Evolutionary conservation across 495 filamentous ascomycete species (phyloP), one percentile per base, ranked within the genome.

Genomic region (Penicillium lividum): DNA sequence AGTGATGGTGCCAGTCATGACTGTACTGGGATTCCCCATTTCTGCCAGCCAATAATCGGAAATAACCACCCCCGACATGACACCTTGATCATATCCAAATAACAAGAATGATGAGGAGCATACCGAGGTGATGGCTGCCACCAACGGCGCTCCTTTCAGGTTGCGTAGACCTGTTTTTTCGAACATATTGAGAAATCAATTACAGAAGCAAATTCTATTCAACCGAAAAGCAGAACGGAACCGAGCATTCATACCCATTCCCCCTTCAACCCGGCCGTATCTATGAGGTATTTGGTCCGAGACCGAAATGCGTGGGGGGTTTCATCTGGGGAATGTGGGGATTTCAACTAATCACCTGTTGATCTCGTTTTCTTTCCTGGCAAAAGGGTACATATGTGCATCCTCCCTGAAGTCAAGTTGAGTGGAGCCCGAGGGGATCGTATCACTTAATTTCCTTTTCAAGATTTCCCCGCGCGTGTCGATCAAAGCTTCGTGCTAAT

Each of bases 51-150:
- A 64, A 34, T 64, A 54, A 10, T 61, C 30, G 4, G 54, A 64
- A 2, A 64, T 56, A 22, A 64, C 58, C 18, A 64, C 62, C 2
- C 70, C 68, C 4, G 66, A 69, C 60, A 73, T 69, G 49, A 73
- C 70, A 46, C 70, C 70, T 56, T 69, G 68, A 54, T 73, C 68
- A 46, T 73, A 73, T 8, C 70, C 70, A 49, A 73, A 73, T 15
- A 73, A 56, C 29, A 73, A 44, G 56, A 71, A 71, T 15, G 63
- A 51, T 2, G 66, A 56, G 9, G 62, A 59, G 51, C 66, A 73
- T 13, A 68, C 68, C 22, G 64, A 58, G 1, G 67, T 71, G 51
- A 73, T 73, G 33, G 64, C 54, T 3, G 51, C 63, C 40, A 73
- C 62, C 13, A 73, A 57, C 4, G 58, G 48, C 5, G 56, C 38